A percentile compares a stretch with the other conserved stretches of the same genome.
Evolutionary conservation across 345 rosid genomes (phyloP).

Genomic region (Gossypium thurberi): DNA sequence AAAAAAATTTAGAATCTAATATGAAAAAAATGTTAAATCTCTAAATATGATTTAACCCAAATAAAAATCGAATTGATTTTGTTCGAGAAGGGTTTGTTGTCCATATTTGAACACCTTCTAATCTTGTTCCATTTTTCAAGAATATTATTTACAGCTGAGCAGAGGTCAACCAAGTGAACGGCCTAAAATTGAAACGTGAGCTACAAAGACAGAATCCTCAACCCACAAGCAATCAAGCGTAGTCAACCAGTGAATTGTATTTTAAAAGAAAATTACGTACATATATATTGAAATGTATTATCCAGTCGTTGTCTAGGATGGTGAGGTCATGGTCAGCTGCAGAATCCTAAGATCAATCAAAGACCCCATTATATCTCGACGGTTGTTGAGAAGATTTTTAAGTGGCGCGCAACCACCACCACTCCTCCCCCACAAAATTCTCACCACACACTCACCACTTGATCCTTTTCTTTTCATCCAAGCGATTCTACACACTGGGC

Average conservation of each 20-base stretch:
- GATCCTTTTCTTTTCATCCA: background rate
- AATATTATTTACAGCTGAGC: background rate
- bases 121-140: background rate
- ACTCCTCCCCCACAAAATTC: constrained; percentile 12
- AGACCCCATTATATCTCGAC: background rate
- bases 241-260: background rate
- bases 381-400: constrained; percentile 11
- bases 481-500: background rate
- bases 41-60: too few species aligned
- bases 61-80: too few species aligned
- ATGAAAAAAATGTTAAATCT: too few species aligned
- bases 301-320: background rate
- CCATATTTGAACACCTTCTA: background rate
- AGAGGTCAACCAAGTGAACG: background rate
- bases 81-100: background rate
- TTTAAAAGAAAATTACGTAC: background rate
- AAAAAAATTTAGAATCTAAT: too few species aligned
- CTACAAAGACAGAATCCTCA: background rate
- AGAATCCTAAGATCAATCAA: constrained; percentile 19
- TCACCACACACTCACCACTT: constrained; percentile 18
- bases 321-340: constrained; percentile 13
- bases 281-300: background rate
- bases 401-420: constrained; percentile 16
- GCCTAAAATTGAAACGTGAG: background rate
- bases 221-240: background rate